Percentiles rank a stretch among this genome's conserved stretches.
Evolutionary conservation across 305 asterid genomes (phyloP).

Genomic region (Fraxinus nigra): DNA sequence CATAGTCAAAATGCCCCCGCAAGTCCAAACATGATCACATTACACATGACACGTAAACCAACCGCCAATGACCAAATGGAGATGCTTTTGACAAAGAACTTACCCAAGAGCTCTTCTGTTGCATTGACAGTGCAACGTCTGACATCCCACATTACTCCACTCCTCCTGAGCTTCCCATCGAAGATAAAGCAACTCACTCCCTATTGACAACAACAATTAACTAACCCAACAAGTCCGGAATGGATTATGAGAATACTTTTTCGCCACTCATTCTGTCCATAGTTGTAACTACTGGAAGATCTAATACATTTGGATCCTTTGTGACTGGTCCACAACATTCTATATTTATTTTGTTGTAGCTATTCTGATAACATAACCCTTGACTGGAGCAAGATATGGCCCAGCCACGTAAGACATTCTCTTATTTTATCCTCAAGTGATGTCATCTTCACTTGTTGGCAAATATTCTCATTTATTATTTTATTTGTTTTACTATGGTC

Average conservation of each 20-base stretch:
- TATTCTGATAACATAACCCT: neutral
- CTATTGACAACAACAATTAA: neutral
- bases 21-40: neutral
- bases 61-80: neutral
- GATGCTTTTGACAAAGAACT: neutral
- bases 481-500: neutral
- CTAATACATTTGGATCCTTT: neutral
- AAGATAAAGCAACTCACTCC: neutral
- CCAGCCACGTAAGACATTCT: neutral
- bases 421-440: neutral
- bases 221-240: neutral
- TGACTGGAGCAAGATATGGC: neutral
- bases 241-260: neutral
- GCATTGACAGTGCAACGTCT: neutral
- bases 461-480: neutral
- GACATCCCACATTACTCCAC: neutral
- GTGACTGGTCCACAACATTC: neutral
- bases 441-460: neutral
- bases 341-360: neutral
- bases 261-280: neutral
- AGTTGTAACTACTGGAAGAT: neutral
- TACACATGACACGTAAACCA: neutral
- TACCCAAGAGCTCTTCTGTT: neutral
- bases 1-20: neutral
- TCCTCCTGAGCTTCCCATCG: neutral